Evolutionary conservation across 2,329 filamentous ascomycete genomes (phyloP).

Genomic region (Akanthomyces uredinophilus): DNA sequence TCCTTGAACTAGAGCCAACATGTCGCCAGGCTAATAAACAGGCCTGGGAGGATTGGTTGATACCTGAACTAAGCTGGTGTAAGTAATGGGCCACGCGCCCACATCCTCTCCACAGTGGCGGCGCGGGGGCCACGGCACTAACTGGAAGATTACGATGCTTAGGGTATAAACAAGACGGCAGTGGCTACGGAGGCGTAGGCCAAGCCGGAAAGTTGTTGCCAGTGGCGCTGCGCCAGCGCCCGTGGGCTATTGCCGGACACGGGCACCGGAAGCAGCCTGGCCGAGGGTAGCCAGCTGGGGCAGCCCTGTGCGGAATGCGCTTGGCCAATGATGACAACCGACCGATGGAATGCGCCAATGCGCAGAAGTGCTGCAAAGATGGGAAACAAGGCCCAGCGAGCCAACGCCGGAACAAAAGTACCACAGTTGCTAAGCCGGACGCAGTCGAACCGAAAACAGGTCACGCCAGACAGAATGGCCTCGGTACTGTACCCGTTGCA

Average conservation of each 20-base stretch:
- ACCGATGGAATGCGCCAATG: neutral
- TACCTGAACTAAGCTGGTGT: neutral
- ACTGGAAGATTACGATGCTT: too few species aligned
- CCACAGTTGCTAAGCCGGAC: neutral
- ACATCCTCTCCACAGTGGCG: conserved; percentile 4
- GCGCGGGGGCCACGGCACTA: neutral
- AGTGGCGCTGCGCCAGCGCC: too few species aligned
- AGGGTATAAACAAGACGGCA: too few species aligned
- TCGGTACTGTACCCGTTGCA: conserved; percentile 1
- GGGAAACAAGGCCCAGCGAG: neutral
- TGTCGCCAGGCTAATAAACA: neutral
- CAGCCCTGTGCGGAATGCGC: neutral
- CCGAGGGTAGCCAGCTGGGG: neutral
- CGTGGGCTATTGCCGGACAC: too few species aligned
- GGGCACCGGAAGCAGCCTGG: neutral
- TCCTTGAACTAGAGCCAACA: neutral
- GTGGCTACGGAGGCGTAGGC: neutral
- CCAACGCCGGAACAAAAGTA: neutral
- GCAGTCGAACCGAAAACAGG: neutral
- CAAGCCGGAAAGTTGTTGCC: too few species aligned
- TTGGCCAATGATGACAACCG: too few species aligned
- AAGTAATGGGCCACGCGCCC: neutral
- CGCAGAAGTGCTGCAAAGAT: neutral
- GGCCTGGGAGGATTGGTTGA: neutral
- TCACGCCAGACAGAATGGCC: neutral